phyloP scores from a whole-genome alignment of 164 flowering plant genomes.

The Liriodendron chinense region DNA sequence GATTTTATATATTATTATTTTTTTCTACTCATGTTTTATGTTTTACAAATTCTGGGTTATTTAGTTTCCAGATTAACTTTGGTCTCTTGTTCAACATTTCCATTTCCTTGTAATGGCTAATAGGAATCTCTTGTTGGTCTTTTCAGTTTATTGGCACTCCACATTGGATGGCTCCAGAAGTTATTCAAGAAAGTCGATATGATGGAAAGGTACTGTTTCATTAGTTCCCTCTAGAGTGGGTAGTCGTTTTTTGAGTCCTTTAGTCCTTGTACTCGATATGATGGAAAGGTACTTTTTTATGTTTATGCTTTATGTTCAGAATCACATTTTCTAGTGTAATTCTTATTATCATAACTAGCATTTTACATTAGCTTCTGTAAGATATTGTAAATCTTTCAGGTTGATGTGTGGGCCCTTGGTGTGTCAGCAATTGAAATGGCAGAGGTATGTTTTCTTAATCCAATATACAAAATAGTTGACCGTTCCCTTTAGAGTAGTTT shows the following conservation, averaged over 20 bases:
- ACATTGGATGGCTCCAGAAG: conserved; percentile 99
- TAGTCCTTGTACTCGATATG: not conserved
- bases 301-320: not conserved
- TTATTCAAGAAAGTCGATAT: conserved; percentile 97
- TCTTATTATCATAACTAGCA: not conserved
- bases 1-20: too few species aligned
- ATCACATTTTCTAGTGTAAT: not conserved
- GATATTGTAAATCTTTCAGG: conserved; percentile 40
- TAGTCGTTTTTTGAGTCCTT: conserved; percentile 2
- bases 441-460: conserved; percentile 54
- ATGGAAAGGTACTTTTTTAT: not conserved
- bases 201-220: conserved; percentile 85
- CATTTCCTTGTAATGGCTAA: not conserved
- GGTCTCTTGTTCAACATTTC: not conserved
- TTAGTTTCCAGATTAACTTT: not conserved
- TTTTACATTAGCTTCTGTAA: not conserved
- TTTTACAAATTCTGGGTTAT: not conserved
- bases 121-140: not conserved
- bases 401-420: conserved; percentile 99
- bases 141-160: conserved; percentile 97
- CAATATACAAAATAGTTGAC: not conserved
- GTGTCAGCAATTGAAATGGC: conserved; percentile 99
- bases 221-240: not conserved
- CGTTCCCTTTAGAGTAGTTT: not conserved
- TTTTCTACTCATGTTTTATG: too few species aligned